A percentile compares a stretch with the other conserved stretches of the same genome.
phyloP scores from a whole-genome alignment of 495 filamentous ascomycete species.

The Podospora australis region DNA sequence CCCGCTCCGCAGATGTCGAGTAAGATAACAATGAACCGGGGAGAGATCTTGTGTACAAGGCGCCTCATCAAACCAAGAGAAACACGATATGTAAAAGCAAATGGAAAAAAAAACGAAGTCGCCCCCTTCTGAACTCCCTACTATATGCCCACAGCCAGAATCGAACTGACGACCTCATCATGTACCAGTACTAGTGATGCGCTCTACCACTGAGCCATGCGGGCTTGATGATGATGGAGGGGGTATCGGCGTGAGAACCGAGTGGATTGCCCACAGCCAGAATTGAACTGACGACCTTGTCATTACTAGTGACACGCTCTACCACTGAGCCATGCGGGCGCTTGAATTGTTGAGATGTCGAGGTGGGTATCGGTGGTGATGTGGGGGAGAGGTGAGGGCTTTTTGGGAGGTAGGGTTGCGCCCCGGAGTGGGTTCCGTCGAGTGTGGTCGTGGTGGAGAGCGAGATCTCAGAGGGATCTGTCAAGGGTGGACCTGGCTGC shows the following conservation, averaged over 20 bases:
- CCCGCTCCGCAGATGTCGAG: too few relatives aligned
- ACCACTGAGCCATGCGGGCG: conserved; percentile 15
- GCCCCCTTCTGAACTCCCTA: not conserved
- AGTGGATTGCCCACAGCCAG: conserved; percentile 7
- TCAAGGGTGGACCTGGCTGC: not conserved
- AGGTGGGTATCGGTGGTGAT: conserved; percentile 1
- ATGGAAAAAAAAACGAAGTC: not conserved
- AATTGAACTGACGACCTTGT: conserved; percentile 12
- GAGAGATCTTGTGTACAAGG: too few relatives aligned
- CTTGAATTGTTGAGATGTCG: not conserved
- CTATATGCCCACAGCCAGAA: not conserved
- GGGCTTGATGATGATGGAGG: not conserved
- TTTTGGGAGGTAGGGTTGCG: too few relatives aligned
- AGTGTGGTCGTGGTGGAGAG: not conserved
- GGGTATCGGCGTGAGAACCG: not conserved
- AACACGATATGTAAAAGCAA: not conserved
- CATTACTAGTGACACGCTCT: conserved; percentile 9
- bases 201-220: too few relatives aligned
- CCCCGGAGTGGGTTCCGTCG: too few relatives aligned
- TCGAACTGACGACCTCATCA: too few relatives aligned
- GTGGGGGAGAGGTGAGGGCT: not conserved
- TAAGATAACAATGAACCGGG: too few relatives aligned
- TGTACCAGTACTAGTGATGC: too few relatives aligned
- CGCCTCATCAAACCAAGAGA: too few relatives aligned
- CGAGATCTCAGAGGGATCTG: conserved; percentile 1